Evolutionary conservation across 768 basidiomycete species (phyloP).

Genomic region (Pisolithus orientalis): DNA sequence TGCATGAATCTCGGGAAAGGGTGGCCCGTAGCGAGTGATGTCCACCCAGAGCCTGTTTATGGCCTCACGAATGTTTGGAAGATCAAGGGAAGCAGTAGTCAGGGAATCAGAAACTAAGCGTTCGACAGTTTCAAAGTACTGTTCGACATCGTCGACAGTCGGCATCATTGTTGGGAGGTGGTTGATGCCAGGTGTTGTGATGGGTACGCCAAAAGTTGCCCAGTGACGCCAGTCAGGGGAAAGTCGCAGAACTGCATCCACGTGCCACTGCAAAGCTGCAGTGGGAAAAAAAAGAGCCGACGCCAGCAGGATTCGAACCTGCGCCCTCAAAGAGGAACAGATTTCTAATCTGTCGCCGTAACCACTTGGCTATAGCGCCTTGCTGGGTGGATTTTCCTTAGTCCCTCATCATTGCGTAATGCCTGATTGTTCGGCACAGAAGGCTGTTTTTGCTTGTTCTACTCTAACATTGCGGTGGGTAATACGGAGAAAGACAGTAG

Average conservation of each 20-base stretch:
- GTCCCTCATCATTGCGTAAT: background rate
- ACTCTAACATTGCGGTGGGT: slow-evolving; percentile 3
- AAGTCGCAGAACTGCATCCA: background rate
- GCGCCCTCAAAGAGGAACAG: slow-evolving; percentile 66
- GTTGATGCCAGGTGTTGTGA: background rate
- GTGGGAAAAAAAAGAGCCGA: slow-evolving; percentile 29
- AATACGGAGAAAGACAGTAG: slow-evolving; percentile 2
- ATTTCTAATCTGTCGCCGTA: slow-evolving; percentile 77
- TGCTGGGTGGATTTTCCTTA: slow-evolving; percentile 2
- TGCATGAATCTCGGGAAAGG: slow-evolving; percentile 47
- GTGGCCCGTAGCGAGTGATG: slow-evolving; percentile 73
- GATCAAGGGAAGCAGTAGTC: slow-evolving; percentile 48
- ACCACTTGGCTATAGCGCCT: slow-evolving; percentile 77
- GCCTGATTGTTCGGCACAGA: background rate
- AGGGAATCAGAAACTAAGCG: slow-evolving; percentile 53
- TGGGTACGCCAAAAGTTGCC: background rate
- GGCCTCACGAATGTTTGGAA: slow-evolving; percentile 60
- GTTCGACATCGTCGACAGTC: slow-evolving; percentile 63
- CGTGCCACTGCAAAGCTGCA: background rate
- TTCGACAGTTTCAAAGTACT: slow-evolving; percentile 62
- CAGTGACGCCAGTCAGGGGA: background rate
- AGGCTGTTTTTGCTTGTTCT: slow-evolving; percentile 5
- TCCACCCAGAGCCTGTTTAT: slow-evolving; percentile 70
- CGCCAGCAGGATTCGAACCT: slow-evolving; percentile 66
- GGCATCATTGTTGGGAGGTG: slow-evolving; percentile 19